Evolutionary conservation across 2,329 filamentous ascomycete genomes (phyloP).

Genomic region (Fusarium sp.): DNA sequence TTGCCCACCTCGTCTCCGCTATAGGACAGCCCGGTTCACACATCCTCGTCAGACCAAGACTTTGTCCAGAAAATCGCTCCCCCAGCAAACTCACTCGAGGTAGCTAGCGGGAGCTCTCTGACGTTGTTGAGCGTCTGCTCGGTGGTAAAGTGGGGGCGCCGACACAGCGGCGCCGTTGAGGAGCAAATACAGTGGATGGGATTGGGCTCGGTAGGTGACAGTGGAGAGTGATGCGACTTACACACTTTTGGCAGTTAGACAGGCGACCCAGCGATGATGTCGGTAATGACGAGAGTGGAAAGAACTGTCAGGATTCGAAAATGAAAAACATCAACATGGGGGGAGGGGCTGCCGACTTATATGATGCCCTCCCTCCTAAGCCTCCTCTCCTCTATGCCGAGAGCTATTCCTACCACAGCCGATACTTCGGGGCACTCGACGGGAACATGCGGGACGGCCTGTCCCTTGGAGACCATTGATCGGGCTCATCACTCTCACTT

Average conservation of each 20-base stretch:
- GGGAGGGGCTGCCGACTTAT: conserved; percentile 36
- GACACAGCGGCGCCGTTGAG: conserved; percentile 24
- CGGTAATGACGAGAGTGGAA: conserved; percentile 31
- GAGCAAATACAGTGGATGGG: conserved; percentile 29
- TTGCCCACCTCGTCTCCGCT: conserved; percentile 32
- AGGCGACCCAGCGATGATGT: conserved; percentile 37
- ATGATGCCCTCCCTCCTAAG: conserved; percentile 17
- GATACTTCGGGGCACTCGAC: conserved; percentile 38
- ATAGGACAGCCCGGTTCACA: conserved; percentile 19
- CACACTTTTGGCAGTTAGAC: conserved; percentile 29
- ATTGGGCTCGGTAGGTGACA: conserved; percentile 34
- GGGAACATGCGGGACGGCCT: conserved; percentile 47
- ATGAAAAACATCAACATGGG: conserved; percentile 15
- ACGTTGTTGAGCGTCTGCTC: conserved; percentile 36
- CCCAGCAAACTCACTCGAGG: conserved; percentile 38
- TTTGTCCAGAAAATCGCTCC: conserved; percentile 28
- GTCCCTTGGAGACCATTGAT: conserved; percentile 30
- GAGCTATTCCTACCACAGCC: conserved; percentile 44
- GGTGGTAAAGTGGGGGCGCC: conserved; percentile 42
- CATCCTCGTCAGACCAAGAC: conserved; percentile 33
- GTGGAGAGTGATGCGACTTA: conserved; percentile 39
- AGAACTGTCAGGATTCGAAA: conserved; percentile 15
- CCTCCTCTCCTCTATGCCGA: conserved; percentile 43
- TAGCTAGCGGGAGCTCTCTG: conserved; percentile 38
- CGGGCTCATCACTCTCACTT: conserved; percentile 25